Evolutionary conservation across 139 green algal genomes (phyloP), one percentile per base, ranked within the genome.

Genomic region (Chlorella sp.): DNA sequence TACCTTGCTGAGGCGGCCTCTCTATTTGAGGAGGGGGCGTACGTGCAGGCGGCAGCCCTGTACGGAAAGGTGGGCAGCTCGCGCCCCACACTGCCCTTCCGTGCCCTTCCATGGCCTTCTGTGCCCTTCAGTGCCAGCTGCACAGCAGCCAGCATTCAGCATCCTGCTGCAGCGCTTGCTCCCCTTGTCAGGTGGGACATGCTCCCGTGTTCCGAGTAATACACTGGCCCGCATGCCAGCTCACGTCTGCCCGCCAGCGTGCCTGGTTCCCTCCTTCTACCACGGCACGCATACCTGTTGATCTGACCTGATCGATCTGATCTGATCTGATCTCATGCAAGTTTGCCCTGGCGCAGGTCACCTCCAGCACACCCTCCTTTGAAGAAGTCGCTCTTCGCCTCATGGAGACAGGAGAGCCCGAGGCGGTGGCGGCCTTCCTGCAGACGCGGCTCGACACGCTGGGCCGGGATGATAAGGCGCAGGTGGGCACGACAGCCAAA

Each of bases 351-450:
- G 5, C 79, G 86, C 94, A 91, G 89, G 42, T 95, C 39, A 94
- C 86, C 0, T 91, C 85, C 22, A 80, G 76, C 2, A 32, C 37
- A 18, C 96, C 96, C 14, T 89, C 91, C 21, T 99, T 99, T 91
- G 97, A 99, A 92, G 96, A 99, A 80, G 71, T 98, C 30, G 94
- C 96, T 15, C 92, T 99, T 82, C 90, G 89, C 53, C 92, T 99
- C 75, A 94, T 98, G 86, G 95, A 96, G 53, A 88, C 85, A 0
- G 92, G 91, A 3, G 89, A 91, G 28, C 81, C 90, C 3, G 84
- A 93, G 9, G 96, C 95, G 0, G 79, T 98, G 57, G 89, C 91
- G 19, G 91, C 90, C 32, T 97, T 96, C 89, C 89, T 98, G 71
- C 80, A 82, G 68, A 75, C 86, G 1, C 69, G 89, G 37, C 92